A percentile compares a stretch with the other conserved stretches of the same genome.
Evolutionary conservation across 2,329 filamentous ascomycete species (phyloP).

Genomic region (Hirsutella thompsonii): DNA sequence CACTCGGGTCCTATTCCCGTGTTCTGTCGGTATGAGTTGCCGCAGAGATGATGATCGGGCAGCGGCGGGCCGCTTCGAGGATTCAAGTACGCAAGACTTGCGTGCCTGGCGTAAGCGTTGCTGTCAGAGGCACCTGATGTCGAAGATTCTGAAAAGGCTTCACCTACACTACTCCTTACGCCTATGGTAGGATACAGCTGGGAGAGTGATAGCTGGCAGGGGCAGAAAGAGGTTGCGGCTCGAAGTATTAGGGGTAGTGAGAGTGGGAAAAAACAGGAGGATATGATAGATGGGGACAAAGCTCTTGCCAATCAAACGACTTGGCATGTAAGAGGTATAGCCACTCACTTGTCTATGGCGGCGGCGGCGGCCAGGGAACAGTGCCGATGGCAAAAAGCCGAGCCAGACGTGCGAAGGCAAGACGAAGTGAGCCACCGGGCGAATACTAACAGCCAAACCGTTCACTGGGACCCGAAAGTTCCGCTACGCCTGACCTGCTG

Average conservation of each 20-base stretch:
- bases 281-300: neutral
- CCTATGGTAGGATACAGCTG: no score
- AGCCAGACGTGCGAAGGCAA: neutral
- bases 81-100: no score
- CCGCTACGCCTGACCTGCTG: neutral
- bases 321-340: neutral
- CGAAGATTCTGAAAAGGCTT: no score
- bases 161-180: no score
- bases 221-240: neutral
- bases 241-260: neutral
- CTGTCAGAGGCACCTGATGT: neutral
- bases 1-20: no score
- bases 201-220: no score
- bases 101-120: neutral
- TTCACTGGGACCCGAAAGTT: neutral
- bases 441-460: neutral
- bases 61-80: no score
- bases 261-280: neutral
- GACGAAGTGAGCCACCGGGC: neutral
- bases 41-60: no score
- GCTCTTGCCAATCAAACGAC: constrained; percentile 1
- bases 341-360: neutral
- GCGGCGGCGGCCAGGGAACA: neutral
- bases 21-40: no score
- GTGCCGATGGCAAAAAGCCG: neutral